Evolutionary conservation across 2,329 filamentous ascomycete species (phyloP), one percentile per base, ranked within the genome.

Genomic region (Xylaria multiplex): DNA sequence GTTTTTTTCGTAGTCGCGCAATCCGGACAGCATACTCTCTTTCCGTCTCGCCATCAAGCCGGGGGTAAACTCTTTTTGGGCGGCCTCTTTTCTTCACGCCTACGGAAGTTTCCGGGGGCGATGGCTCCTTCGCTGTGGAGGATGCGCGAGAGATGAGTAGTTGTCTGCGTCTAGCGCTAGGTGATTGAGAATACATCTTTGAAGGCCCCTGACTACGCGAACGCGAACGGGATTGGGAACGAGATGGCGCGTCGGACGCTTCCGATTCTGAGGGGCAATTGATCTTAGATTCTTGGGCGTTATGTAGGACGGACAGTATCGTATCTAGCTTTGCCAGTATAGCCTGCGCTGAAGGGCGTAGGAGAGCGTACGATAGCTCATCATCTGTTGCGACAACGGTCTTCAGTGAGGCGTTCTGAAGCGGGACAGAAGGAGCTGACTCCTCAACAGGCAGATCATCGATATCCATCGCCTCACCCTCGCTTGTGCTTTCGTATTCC

Each of bases 371-470:
- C 0, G 92, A 91, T 54, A 83, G 76, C 1, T 91, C 88, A 70
- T 97, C 93, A 71, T 97, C 90, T 1, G 88, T 85, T 7, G 91
- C 85, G 5, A 92, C 78, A 2, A 84, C 81, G 0, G 91, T 87
- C 11, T 78, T 77, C 40, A 81, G 80, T 19, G 6, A 57, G 6
- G 55, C 64, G 52, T 59, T 66, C 54, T 64, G 59, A 7, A 40
- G 35, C 35, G 40, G n/a, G 4, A 48, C 27, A 6, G 63, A 30
- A 42, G 30, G 42, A 19, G 43, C 24, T 16, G 43, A 49, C 4
- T 55, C 46, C 14, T 65, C 56, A 48, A 55, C 54, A 6, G 60
- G 46, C 8, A 35, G 30, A 32, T 65, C 66, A 3, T 76, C 73
- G 2, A 67, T 48, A 27, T 72, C 73, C 68, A 74, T 75, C 52